Evolutionary conservation across 805 yeast species (phyloP).

Genomic region (Saccharomycopsis fermentans): DNA sequence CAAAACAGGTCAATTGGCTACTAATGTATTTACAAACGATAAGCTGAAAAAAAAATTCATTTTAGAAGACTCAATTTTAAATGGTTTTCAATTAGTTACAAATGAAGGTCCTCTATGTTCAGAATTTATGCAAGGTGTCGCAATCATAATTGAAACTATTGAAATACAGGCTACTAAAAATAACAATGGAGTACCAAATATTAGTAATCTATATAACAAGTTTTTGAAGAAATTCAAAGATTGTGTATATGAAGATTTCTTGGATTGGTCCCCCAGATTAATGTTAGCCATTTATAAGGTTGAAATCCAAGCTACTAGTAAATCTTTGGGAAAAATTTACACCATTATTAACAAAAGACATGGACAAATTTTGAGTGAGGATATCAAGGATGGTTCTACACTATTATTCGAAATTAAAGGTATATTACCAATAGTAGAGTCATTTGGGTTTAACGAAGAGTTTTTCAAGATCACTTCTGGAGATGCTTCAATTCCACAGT

Average conservation of each 20-base stretch:
- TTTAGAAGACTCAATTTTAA: constrained; percentile 54
- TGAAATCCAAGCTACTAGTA: constrained; percentile 91
- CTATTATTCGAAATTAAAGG: constrained; percentile 88
- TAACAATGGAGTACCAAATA: constrained; percentile 19
- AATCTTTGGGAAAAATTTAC: constrained; percentile 90
- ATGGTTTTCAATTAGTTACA: constrained; percentile 79
- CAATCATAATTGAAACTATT: constrained; percentile 39
- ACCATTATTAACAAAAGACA: constrained; percentile 85
- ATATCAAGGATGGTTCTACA: constrained; percentile 89
- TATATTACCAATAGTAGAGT: constrained; percentile 83
- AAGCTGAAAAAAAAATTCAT: constrained; percentile 19
- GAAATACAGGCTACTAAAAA: constrained; percentile 18
- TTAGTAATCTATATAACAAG: constrained; percentile 48
- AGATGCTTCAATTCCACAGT: constrained; percentile 85
- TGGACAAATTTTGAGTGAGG: constrained; percentile 81
- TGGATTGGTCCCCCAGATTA: constrained; percentile 80
- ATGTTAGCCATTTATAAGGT: constrained; percentile 90
- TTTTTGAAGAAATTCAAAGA: constrained; percentile 66
- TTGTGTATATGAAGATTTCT: constrained; percentile 55
- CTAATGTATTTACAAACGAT: constrained; percentile 16
- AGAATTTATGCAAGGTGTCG: constrained; percentile 80
- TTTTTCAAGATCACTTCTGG: constrained; percentile 90
- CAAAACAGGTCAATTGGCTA: constrained; percentile 27
- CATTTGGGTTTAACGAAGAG: constrained; percentile 94
- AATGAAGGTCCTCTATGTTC: constrained; percentile 80